A percentile compares a stretch with the other conserved stretches of the same genome.
phyloP scores from a whole-genome alignment of 345 rosid species.

The Lepidium aucheri region DNA sequence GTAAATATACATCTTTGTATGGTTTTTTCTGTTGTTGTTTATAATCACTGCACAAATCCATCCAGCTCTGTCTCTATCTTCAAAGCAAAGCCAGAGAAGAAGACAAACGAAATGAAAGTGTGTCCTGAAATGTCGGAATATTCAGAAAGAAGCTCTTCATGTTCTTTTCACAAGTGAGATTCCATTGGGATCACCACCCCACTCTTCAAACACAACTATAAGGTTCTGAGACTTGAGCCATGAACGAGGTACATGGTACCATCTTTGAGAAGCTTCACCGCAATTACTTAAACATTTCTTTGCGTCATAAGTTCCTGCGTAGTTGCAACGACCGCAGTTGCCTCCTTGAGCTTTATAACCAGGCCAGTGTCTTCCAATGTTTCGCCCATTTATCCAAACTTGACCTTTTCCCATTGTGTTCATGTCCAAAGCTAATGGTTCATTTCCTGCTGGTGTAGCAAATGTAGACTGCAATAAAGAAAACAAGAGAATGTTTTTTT shows the following conservation, averaged over 20 bases:
- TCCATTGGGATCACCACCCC: conserved; percentile 82
- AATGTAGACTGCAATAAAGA: conserved; percentile 48
- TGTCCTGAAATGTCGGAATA: conserved; percentile 7
- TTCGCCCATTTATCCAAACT: conserved; percentile 80
- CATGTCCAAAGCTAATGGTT: conserved; percentile 87
- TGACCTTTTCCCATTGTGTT: conserved; percentile 74
- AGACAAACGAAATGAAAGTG: conserved; percentile 6
- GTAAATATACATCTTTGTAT: not conserved
- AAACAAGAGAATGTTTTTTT: not conserved
- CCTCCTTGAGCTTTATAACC: conserved; percentile 71
- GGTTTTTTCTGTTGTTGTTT: too few species aligned
- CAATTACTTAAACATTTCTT: conserved; percentile 55
- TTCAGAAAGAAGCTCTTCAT: conserved; percentile 18
- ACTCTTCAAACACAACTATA: conserved; percentile 73
- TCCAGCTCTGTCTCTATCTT: conserved; percentile 18
- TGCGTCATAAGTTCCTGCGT: conserved; percentile 46
- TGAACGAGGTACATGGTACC: conserved; percentile 89
- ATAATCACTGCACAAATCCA: conserved; percentile 14
- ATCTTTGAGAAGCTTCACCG: conserved; percentile 80
- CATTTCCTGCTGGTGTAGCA: conserved; percentile 48
- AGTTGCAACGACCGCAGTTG: conserved; percentile 57
- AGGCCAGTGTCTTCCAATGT: conserved; percentile 89
- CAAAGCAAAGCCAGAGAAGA: conserved; percentile 11
- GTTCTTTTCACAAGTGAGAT: conserved; percentile 60
- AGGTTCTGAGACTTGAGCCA: conserved; percentile 70